These are phyloP conservation scores for Suillus hirtellus DNA, from an alignment of 768 basidiomycete genomes.

Conservation along the genomic window DNA sequence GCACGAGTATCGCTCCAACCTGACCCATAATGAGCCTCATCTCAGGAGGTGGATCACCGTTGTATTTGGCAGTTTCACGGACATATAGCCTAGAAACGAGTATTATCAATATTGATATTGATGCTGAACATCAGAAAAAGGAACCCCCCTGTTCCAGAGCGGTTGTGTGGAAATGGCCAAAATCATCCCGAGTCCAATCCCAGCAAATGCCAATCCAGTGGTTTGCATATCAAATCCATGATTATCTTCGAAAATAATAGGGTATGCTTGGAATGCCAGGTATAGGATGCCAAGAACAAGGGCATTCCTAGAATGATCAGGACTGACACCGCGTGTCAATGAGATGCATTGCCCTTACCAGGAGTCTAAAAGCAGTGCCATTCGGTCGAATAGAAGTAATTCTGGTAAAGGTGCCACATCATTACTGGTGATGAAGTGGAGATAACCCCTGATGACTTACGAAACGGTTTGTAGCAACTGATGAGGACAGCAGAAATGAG, in stretches of 20 bases:
- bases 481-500: slow-evolving; percentile 49
- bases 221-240: slow-evolving; percentile 56
- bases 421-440: not conserved
- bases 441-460: slow-evolving; percentile 40
- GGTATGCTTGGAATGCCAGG: slow-evolving; percentile 57
- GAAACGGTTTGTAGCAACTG: slow-evolving; percentile 72
- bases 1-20: slow-evolving; percentile 65
- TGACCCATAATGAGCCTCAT: slow-evolving; percentile 64
- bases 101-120: not conserved
- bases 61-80: slow-evolving; percentile 38
- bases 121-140: not conserved
- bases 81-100: slow-evolving; percentile 35
- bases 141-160: slow-evolving; percentile 44
- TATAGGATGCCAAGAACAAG: slow-evolving; percentile 46
- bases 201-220: slow-evolving; percentile 50
- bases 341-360: slow-evolving; percentile 47
- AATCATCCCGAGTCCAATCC: slow-evolving; percentile 51
- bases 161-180: slow-evolving; percentile 39
- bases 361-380: slow-evolving; percentile 69
- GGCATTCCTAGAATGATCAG: slow-evolving; percentile 33
- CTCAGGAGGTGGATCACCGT: slow-evolving; percentile 62
- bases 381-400: slow-evolving; percentile 65
- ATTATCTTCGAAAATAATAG: slow-evolving; percentile 48
- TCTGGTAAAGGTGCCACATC: slow-evolving; percentile 36
- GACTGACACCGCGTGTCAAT: slow-evolving; percentile 1